These are phyloP conservation scores for Saccharomycopsis synnaedendra DNA, from an alignment of 805 yeast genomes.

Conservation along the genomic window DNA sequence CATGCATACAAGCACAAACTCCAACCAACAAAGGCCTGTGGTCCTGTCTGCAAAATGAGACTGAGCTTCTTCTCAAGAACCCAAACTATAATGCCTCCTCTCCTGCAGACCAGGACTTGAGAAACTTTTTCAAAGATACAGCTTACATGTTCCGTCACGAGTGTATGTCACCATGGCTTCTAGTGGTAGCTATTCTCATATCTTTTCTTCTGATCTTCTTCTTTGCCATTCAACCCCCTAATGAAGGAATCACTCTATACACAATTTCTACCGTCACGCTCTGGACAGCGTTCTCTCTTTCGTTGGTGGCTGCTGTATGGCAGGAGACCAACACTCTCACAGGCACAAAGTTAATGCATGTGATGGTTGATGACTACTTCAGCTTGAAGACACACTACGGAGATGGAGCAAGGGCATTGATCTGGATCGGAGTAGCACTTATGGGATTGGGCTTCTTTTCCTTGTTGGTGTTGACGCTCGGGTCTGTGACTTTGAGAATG, in stretches of 20 bases:
- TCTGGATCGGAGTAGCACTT: slow-evolving; percentile 16
- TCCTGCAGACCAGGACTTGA: slow-evolving; percentile 14
- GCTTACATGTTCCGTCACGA: slow-evolving; percentile 16
- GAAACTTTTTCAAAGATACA: slow-evolving; percentile 12
- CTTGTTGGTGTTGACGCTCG: slow-evolving; percentile 3
- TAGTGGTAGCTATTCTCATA: slow-evolving; percentile 14
- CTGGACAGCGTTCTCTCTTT: slow-evolving; percentile 12
- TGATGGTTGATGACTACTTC: slow-evolving; percentile 16
- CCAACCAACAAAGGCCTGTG: slow-evolving; percentile 3
- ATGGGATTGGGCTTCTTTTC: slow-evolving; percentile 11
- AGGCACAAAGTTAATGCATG: slow-evolving; percentile 15
- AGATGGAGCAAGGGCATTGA: slow-evolving; percentile 11
- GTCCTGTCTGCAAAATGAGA: slow-evolving; percentile 13
- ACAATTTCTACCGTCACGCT: slow-evolving; percentile 1
- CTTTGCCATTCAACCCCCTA: slow-evolving; percentile 6
- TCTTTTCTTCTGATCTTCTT: slow-evolving; percentile 12
- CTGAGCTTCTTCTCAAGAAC: slow-evolving; percentile 2
- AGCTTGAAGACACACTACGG: slow-evolving; percentile 15
- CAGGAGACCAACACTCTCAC: slow-evolving; percentile 17
- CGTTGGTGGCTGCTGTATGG: slow-evolving; percentile 17
- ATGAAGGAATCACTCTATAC: not conserved
- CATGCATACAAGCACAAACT: slow-evolving; percentile 12
- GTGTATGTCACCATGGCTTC: slow-evolving; percentile 15
- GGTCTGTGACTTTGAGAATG: not conserved
- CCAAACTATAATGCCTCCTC: slow-evolving; percentile 10